Evolutionary conservation across 768 basidiomycete genomes (phyloP).

Genomic region (Mycena olivaceomarginata): DNA sequence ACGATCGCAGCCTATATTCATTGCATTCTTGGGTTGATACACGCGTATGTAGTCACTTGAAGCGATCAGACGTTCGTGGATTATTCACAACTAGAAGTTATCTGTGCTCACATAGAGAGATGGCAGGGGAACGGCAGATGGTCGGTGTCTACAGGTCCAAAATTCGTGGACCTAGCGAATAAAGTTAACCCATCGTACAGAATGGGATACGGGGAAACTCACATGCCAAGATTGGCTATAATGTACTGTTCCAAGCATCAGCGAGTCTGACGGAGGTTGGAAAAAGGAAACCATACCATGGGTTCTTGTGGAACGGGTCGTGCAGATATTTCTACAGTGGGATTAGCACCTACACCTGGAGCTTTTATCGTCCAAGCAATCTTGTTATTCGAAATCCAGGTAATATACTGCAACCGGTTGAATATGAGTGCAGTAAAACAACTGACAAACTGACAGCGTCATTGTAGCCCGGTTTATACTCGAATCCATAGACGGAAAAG

Average conservation of each 20-base stretch:
- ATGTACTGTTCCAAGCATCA: slow-evolving; percentile 74
- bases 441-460: slow-evolving; percentile 67
- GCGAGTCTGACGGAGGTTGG: slow-evolving; percentile 14
- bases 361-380: slow-evolving; percentile 83
- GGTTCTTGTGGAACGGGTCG: slow-evolving; percentile 90
- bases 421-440: background rate
- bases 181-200: too few relatives aligned
- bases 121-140: slow-evolving; percentile 79
- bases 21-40: slow-evolving; percentile 82
- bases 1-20: slow-evolving; percentile 90
- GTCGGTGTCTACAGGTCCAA: slow-evolving; percentile 79
- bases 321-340: slow-evolving; percentile 74
- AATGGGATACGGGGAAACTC: too few relatives aligned
- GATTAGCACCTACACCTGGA: slow-evolving; percentile 74
- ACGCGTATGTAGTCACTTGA: slow-evolving; percentile 88
- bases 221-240: slow-evolving; percentile 91
- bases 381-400: slow-evolving; percentile 81
- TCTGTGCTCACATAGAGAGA: slow-evolving; percentile 74
- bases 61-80: background rate
- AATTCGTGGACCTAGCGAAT: slow-evolving; percentile 52
- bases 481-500: slow-evolving; percentile 86
- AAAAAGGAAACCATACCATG: slow-evolving; percentile 69
- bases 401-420: slow-evolving; percentile 74
- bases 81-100: background rate
- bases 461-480: slow-evolving; percentile 66